Evolutionary conservation across 75 land plant species (phyloP), one percentile per base, ranked within the genome.

Genomic region (Pinus taeda): DNA sequence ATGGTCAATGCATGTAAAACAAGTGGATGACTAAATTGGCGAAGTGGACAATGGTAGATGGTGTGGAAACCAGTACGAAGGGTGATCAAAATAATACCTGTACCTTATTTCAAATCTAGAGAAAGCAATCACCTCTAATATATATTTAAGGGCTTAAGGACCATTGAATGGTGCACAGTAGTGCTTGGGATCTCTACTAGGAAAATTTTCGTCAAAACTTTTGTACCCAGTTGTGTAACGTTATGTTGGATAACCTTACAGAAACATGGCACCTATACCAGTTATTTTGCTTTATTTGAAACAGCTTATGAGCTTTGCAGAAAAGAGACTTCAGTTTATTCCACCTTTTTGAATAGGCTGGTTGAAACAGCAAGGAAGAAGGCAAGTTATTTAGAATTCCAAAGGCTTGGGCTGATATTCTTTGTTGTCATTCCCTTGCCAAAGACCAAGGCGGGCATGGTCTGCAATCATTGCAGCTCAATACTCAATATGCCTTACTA

Each of bases 371-470:
- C 92, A 60, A 92, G 87, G 60, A 85, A 87, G 75, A 97, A 97
- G 66, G 93, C 92, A 56, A 93, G 84, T 11, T 95, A 93, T 2
- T 88, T 97, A 12, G 87, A 97, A 82, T 97, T 95, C 74, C 87
- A 93, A 53, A 94, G 99, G 99, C 85, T 97, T 20, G 99, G 99
- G 4, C 78, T 94, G 73, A 97, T 91, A 95, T 81, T 95, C 9
- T 97, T 97, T 84, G 99, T 94, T 58, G 95, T 95, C 26, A 93
- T 94, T 80, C 99, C 99, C 37, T 97, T 97, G 49, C 98, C 98
- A 57, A 98, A 98, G 60, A 97, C 99, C 15, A 95, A 98, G 60
- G 99, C 99, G 15, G 60, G 99, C 99, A 17, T 97, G 98, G 99
- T 88, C 99, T 36, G 98, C 95, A 15, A 93, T 95, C 74, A 81